Conservation (phyloP, 192 early-diverging fungal species). For the Glomus cerebriforme region DNA sequence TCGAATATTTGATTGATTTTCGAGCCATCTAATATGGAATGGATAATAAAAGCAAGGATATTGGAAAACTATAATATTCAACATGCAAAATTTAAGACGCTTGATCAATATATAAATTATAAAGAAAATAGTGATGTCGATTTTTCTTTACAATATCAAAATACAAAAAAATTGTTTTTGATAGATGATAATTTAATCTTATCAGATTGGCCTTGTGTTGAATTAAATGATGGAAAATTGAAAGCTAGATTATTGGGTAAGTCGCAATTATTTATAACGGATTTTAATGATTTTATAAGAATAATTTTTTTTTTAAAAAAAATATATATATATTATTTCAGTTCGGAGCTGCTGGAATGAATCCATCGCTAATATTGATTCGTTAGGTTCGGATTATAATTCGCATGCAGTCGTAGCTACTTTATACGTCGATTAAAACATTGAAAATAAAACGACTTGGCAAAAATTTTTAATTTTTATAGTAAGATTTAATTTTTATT, state of each 20-base stretch:
- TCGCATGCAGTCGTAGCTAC: conserved; percentile 91
- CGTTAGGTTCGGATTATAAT: conserved; percentile 84
- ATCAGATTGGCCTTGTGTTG: conserved; percentile 74
- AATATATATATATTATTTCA: conserved; percentile 11
- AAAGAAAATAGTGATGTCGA: conserved; percentile 52
- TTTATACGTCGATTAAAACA: conserved; percentile 56
- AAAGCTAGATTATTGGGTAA: conserved; percentile 70
- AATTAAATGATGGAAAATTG: conserved; percentile 67
- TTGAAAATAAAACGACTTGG: conserved; percentile 75
- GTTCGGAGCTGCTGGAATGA: conserved; percentile 88
- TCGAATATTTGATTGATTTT: conserved; percentile 33
- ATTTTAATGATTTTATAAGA: no score
- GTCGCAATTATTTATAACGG: no score
- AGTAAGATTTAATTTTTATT: no score
- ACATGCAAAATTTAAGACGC: conserved; percentile 58
- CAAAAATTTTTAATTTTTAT: conserved; percentile 94
- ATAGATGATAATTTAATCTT: conserved; percentile 33
- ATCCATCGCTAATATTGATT: conserved; percentile 81
- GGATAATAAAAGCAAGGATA: conserved; percentile 78
- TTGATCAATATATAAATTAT: conserved; percentile 43
- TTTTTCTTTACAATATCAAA: conserved; percentile 66
- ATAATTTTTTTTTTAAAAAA: not conserved
- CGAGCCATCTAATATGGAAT: conserved; percentile 81
- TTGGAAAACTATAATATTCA: conserved; percentile 87
- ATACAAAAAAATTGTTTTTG: conserved; percentile 60